Evolutionary conservation across 495 filamentous ascomycete species (phyloP).

Genomic region (Lophiotrema nucula): DNA sequence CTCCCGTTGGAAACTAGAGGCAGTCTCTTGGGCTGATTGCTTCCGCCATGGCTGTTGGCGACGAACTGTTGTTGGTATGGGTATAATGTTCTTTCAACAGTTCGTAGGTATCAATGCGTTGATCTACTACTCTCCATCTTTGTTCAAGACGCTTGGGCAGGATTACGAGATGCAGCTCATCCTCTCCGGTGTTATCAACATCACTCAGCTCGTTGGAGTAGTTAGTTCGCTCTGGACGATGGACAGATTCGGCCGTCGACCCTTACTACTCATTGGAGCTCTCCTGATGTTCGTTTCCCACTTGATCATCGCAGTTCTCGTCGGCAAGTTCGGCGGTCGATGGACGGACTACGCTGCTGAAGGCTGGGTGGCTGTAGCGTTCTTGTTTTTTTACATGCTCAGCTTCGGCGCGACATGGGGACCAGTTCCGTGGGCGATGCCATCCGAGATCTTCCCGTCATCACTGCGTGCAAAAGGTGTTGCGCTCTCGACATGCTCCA

Average conservation of each 20-base stretch:
- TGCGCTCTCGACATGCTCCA: conserved; percentile 46
- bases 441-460: conserved; percentile 33
- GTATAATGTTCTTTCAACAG: conserved; percentile 56
- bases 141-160: conserved; percentile 60
- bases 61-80: conserved; percentile 54
- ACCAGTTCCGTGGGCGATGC: conserved; percentile 34
- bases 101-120: conserved; percentile 39
- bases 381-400: conserved; percentile 37
- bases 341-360: conserved; percentile 35
- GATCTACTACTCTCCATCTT: conserved; percentile 55
- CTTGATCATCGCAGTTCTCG: conserved; percentile 38
- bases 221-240: conserved; percentile 33
- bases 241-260: conserved; percentile 38
- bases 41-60: conserved; percentile 53
- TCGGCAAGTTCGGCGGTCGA: conserved; percentile 31
- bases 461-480: conserved; percentile 47
- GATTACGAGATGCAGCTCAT: conserved; percentile 55
- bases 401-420: conserved; percentile 30
- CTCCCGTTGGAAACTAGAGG: conserved; percentile 26
- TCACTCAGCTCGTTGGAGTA: conserved; percentile 47
- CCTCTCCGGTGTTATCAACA: conserved; percentile 60
- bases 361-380: conserved; percentile 38
- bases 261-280: conserved; percentile 34
- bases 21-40: conserved; percentile 33
- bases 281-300: conserved; percentile 35